Evolutionary conservation across 2,329 filamentous ascomycete species (phyloP).

Genomic region (Diaporthe nobilis): DNA sequence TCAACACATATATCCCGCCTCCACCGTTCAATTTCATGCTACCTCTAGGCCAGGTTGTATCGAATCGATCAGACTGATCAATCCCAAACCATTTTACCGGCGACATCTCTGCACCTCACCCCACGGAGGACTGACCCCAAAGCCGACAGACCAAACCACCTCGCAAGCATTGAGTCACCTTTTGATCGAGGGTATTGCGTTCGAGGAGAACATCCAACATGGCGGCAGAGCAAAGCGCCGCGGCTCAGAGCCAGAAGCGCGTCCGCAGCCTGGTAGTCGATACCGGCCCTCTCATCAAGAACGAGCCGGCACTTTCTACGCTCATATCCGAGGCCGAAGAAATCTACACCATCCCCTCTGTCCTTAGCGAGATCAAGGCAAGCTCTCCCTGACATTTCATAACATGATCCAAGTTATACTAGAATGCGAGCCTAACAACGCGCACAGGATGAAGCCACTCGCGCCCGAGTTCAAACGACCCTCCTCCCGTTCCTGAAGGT

Average conservation of each 20-base stretch:
- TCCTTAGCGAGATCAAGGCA: constrained; percentile 87
- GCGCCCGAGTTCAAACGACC: constrained; percentile 85
- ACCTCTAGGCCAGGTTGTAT: not conserved
- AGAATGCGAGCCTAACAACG: not conserved
- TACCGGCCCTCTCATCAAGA: constrained; percentile 93
- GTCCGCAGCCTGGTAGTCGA: constrained; percentile 91
- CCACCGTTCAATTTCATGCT: too few species aligned
- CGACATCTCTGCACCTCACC: not conserved
- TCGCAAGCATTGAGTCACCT: not conserved
- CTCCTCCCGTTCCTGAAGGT: constrained; percentile 88
- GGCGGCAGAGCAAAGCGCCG: constrained; percentile 4
- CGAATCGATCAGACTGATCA: too few species aligned
- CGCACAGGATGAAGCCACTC: constrained; percentile 86
- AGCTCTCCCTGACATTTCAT: not conserved
- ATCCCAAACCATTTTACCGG: rapidly evolving
- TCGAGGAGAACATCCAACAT: not conserved
- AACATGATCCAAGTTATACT: not conserved
- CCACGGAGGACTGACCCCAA: not conserved
- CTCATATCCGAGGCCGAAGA: constrained; percentile 82
- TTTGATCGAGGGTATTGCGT: not conserved
- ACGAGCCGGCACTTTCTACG: constrained; percentile 87
- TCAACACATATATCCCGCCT: not conserved
- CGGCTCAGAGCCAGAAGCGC: constrained; percentile 64
- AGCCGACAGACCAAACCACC: not conserved
- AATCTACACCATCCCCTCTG: constrained; percentile 86